Percentiles rank a stretch among this genome's conserved stretches.
These are phyloP conservation scores for Cornus controversa DNA, from an alignment of 148 eudicot genomes.

Conservation along the genomic window DNA sequence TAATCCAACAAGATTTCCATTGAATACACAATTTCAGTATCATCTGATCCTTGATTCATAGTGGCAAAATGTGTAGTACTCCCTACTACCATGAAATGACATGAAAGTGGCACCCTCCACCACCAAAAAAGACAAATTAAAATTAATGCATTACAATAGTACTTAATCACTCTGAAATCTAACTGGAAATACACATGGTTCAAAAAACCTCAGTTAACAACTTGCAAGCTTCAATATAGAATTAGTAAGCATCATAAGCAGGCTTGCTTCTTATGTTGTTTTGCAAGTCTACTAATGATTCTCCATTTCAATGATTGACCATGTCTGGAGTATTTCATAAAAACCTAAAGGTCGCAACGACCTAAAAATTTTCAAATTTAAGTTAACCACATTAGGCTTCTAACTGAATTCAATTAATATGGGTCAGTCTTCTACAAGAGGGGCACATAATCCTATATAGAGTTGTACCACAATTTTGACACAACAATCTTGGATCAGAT, in stretches of 20 bases:
- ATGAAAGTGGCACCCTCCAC: not conserved
- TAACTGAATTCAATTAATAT: not conserved
- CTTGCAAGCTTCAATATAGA: not conserved
- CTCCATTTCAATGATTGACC: not conserved
- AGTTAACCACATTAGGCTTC: not conserved
- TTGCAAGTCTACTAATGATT: not conserved
- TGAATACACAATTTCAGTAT: not conserved
- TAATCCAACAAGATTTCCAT: not conserved
- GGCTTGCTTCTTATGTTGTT: not conserved
- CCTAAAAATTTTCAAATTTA: not conserved
- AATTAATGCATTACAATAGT: not conserved
- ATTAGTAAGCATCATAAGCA: not conserved
- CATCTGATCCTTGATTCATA: slow-evolving; percentile 7
- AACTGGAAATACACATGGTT: not conserved
- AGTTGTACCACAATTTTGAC: slow-evolving; percentile 1
- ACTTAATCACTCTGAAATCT: not conserved
- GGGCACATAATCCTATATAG: not conserved
- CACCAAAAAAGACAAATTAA: not conserved
- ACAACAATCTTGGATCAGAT: slow-evolving; percentile 1
- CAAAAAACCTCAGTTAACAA: not conserved
- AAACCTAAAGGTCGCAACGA: not conserved
- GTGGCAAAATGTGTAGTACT: not conserved
- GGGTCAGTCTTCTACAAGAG: not conserved
- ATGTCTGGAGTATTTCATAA: not conserved
- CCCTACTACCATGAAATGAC: not conserved